Evolutionary conservation across 768 basidiomycete genomes (phyloP), one percentile per base, ranked within the genome.

Genomic region (Cytidiella melzeri): DNA sequence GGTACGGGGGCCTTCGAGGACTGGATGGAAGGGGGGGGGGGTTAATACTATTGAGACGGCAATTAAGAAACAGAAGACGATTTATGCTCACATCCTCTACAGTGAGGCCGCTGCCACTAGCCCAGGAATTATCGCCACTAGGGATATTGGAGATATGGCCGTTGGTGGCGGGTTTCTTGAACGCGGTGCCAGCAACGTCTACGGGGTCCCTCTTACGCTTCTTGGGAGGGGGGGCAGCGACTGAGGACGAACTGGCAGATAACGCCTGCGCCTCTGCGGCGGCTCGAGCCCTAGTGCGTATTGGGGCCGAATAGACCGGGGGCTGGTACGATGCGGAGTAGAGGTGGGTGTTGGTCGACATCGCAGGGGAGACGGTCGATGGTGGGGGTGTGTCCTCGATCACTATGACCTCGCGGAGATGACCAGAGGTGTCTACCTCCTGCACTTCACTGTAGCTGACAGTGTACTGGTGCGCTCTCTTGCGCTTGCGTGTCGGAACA

Each of bases 301-400:
- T 84, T 47, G 88, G 84, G 19, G 84, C 86, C 24, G 81, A 77
- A 66, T 77, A 87, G 15, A 78, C 55, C 20, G 87, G 84, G 15
- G 87, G 87, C 63, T 89, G 87, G 71, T 86, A 87, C 51, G 86
- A 87, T 39, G 83, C 77, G 42, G 87, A 90, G 67, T 76, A 88
- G 53, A 77, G 79, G 53, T 80, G 76, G 30, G 30, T 7, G 56
- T 78, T 81, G 65, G 83, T 78, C 25, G 84, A 61, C 19, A 65
- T 73, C 52, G 86, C 80, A 49, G 87, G 84, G 45, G 86, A 87
- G 62, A 83, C 77, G 44, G 89, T 88, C 47, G 83, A 79, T 38
- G 89, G 89, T 30, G 84, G 84, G 24, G 90, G 90, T 39, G 91
- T 92, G 71, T 93, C 91, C 59, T 93, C 91, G 66, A 93, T 91